phyloP scores from a whole-genome alignment of 129 eudicot species.

The Arctium lappa region DNA sequence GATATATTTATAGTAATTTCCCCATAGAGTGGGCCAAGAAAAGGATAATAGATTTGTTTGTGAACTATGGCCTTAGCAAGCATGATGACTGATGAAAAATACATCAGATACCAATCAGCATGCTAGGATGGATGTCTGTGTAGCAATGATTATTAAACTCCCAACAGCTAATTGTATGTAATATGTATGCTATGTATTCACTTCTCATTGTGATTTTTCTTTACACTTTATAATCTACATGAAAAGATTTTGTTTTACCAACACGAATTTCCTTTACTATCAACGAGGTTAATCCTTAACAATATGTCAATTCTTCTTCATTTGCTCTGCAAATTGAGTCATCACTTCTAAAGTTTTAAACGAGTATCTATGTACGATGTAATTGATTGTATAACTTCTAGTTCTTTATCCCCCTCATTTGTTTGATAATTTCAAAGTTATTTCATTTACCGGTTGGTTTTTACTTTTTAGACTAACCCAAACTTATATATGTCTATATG shows the following conservation, averaged over 20 bases:
- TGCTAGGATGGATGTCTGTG: too few relatives aligned
- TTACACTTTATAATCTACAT: too few relatives aligned
- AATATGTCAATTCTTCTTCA: neutral
- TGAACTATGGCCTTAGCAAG: too few relatives aligned
- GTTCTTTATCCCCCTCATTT: neutral
- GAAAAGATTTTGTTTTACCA: too few relatives aligned
- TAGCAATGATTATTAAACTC: too few relatives aligned
- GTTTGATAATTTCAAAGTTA: neutral
- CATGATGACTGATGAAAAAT: too few relatives aligned
- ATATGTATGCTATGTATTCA: neutral
- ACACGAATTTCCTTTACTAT: neutral
- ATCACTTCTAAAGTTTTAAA: neutral
- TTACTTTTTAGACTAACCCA: too few relatives aligned
- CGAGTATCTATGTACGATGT: neutral
- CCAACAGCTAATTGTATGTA: neutral
- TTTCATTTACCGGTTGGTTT: neutral
- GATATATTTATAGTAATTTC: too few relatives aligned
- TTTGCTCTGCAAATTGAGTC: neutral
- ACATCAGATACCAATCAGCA: too few relatives aligned
- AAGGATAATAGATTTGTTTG: too few relatives aligned
- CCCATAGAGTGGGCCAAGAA: too few relatives aligned
- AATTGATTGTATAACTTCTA: neutral
- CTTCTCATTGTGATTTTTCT: neutral
- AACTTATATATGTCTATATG: too few relatives aligned
- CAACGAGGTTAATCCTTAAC: neutral